phyloP scores from a whole-genome alignment of 2,329 filamentous ascomycete genomes.

The Beauveria scarabaeidicola region DNA sequence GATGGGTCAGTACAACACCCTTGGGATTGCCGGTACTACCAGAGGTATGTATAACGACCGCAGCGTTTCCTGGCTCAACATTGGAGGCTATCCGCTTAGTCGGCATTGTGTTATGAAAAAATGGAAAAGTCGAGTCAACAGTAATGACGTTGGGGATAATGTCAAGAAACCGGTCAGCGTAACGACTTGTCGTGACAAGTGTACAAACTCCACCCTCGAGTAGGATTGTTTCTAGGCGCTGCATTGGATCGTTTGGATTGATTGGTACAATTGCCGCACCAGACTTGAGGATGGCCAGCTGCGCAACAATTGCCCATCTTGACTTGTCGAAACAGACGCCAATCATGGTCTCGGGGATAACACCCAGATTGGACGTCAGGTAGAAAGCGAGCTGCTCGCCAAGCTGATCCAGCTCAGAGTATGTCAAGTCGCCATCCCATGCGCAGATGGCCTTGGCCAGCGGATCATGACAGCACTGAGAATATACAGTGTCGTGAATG shows the following conservation, averaged over 20 bases:
- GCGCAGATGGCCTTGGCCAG: constrained; percentile 2
- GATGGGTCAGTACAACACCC: constrained; percentile 8
- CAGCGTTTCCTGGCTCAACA: neutral
- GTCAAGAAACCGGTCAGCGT: neutral
- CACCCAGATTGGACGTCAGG: neutral
- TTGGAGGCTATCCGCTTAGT: neutral
- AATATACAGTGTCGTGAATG: neutral
- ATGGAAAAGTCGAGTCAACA: neutral
- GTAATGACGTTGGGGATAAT: neutral
- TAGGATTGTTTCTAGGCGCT: neutral
- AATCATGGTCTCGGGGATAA: neutral
- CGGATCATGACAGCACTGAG: neutral
- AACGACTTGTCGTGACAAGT: neutral
- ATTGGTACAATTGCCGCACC: constrained; percentile 6
- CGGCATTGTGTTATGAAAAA: neutral
- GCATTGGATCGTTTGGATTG: neutral
- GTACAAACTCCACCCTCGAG: neutral
- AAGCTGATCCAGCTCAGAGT: constrained; percentile 6
- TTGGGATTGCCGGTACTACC: constrained; percentile 12
- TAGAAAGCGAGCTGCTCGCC: neutral
- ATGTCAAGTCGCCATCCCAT: constrained; percentile 13
- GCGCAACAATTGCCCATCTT: neutral
- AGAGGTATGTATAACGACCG: constrained; percentile 10
- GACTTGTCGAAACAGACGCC: constrained; percentile 10
- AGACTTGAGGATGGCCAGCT: constrained; percentile 9